phyloP scores from a whole-genome alignment of 2,329 filamentous ascomycete genomes.

The Colletotrichum sp. region DNA sequence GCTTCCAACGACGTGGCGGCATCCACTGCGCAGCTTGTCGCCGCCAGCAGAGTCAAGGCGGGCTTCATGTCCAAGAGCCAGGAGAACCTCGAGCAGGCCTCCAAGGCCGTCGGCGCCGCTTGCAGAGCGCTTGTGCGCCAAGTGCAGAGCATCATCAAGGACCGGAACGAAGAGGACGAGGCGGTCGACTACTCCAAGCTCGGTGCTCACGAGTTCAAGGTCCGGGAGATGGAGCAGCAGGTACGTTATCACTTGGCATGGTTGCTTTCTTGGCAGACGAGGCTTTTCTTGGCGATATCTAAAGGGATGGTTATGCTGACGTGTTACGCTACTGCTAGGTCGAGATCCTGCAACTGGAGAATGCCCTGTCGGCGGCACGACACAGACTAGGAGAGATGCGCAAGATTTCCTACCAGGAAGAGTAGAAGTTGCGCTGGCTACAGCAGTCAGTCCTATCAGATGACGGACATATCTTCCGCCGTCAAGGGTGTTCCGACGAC shows the following conservation, averaged over 20 bases:
- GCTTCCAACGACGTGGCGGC: constrained; percentile 97
- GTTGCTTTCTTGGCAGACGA: neutral
- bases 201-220: constrained; percentile 96
- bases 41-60: constrained; percentile 94
- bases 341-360: constrained; percentile 95
- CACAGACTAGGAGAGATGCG: constrained; percentile 94
- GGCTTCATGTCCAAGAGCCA: constrained; percentile 98
- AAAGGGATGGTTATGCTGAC: neutral
- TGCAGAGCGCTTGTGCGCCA: constrained; percentile 89
- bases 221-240: constrained; percentile 99
- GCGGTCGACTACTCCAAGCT: constrained; percentile 87
- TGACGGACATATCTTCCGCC: neutral
- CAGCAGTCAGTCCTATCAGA: neutral
- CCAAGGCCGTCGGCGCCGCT: constrained; percentile 89
- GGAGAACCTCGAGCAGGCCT: constrained; percentile 87
- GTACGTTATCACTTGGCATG: constrained; percentile 51
- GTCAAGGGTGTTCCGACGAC: neutral
- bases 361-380: constrained; percentile 78
- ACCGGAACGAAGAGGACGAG: constrained; percentile 80
- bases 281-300: neutral
- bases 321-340: constrained; percentile 62
- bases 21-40: constrained; percentile 94
- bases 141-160: constrained; percentile 92
- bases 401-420: constrained; percentile 92
- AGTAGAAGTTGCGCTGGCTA: constrained; percentile 41